Percentiles rank a stretch among this genome's conserved stretches.
Conservation (phyloP, 2,329 filamentous ascomycete species). For the Colletotrichum salicis region DNA sequence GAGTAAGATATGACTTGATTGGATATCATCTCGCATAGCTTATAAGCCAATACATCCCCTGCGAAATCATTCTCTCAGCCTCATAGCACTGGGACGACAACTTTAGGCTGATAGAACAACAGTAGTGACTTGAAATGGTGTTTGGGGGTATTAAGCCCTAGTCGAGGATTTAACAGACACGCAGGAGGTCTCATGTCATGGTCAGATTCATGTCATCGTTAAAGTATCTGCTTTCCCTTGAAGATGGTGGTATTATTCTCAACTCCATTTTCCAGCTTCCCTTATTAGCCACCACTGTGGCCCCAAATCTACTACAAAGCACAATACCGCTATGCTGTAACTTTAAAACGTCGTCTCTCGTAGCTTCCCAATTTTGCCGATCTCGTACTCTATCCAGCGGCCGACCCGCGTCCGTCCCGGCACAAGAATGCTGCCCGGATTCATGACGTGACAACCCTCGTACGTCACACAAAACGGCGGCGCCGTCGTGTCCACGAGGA, state of each 20-base stretch:
- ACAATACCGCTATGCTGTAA: neutral
- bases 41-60: too few relatives aligned
- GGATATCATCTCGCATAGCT: too few relatives aligned
- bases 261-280: neutral
- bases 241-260: neutral
- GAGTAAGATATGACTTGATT: too few relatives aligned
- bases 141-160: too few relatives aligned
- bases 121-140: too few relatives aligned
- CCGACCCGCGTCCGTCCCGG: slow-evolving; percentile 74
- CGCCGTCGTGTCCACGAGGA: slow-evolving; percentile 84
- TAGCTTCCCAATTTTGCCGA: slow-evolving; percentile 70
- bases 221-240: neutral
- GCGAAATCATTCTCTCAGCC: too few relatives aligned
- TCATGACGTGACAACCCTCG: slow-evolving; percentile 95
- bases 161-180: too few relatives aligned
- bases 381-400: slow-evolving; percentile 89
- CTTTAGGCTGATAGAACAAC: too few relatives aligned
- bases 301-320: neutral
- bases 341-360: slow-evolving; percentile 70
- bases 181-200: neutral
- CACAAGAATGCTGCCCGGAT: slow-evolving; percentile 82
- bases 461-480: slow-evolving; percentile 90
- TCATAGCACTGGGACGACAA: too few relatives aligned
- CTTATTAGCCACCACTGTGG: too few relatives aligned
- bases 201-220: neutral